Conservation (phyloP, 768 basidiomycete genomes). For the Cyclocybe cylindracea region DNA sequence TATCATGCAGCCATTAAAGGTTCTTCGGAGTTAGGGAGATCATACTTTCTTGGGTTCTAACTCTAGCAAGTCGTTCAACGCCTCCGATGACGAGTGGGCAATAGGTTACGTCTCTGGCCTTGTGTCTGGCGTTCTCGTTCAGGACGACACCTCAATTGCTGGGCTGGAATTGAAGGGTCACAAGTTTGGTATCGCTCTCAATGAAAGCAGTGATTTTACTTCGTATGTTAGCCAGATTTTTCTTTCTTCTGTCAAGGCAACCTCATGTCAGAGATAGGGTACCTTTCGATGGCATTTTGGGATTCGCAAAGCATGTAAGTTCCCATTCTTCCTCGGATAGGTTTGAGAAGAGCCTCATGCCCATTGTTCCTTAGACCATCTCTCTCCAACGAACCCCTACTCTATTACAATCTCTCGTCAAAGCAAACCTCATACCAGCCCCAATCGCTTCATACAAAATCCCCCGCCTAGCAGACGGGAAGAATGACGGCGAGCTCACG, state of each 20-base stretch:
- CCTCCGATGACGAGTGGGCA: slow-evolving; percentile 46
- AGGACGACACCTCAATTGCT: slow-evolving; percentile 59
- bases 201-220: slow-evolving; percentile 58
- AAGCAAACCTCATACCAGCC: slow-evolving; percentile 53
- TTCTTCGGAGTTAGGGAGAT: slow-evolving; percentile 27
- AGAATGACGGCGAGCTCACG: slow-evolving; percentile 79
- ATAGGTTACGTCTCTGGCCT: slow-evolving; percentile 56
- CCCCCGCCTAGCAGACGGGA: slow-evolving; percentile 65
- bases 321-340: slow-evolving; percentile 33
- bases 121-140: slow-evolving; percentile 57
- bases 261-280: slow-evolving; percentile 25
- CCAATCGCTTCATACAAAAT: slow-evolving; percentile 83
- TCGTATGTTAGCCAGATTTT: slow-evolving; percentile 22
- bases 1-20: not conserved
- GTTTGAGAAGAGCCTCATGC: slow-evolving; percentile 50
- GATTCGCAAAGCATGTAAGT: slow-evolving; percentile 27
- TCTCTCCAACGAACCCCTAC: slow-evolving; percentile 67
- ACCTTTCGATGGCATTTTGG: slow-evolving; percentile 62
- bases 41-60: slow-evolving; percentile 53
- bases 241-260: not conserved
- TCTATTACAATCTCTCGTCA: slow-evolving; percentile 70
- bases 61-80: slow-evolving; percentile 58
- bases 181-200: slow-evolving; percentile 61
- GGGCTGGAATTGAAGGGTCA: slow-evolving; percentile 53
- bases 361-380: slow-evolving; percentile 39